Base-by-base conservation (phyloP, 345 rosid species). In the Heritiera littoralis region DNA sequence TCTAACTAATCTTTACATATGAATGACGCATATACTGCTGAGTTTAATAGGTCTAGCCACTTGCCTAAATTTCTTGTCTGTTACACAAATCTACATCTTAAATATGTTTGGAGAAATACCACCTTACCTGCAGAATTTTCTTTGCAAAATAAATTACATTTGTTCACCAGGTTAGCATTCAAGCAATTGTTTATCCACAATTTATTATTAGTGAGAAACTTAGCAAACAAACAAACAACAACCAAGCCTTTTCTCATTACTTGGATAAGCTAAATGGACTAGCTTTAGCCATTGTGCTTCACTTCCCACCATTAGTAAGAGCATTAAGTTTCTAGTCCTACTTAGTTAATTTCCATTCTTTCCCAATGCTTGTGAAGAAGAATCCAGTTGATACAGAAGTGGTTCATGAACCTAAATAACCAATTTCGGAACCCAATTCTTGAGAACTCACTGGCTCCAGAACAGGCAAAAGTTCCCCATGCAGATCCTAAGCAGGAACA, bases 231-330 rank as follows among this genome's bases (percentile, higher is more conserved):
- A 67, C 32, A 66, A 67, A 20, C 35, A 10, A 68, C n/a, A 23
- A 46, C 73, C 52, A 10, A 10, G 73, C 55, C 35, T 12, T 54
- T 23, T 68, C 55, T 20, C 38, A 20, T 32, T 68, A 35, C 54
- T 68, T 68, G 52, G 54, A 68, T 68, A 68, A 68, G 54, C 72
- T 45, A 20, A 68, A 68, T 68, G 54, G 72, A 68, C 73, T 45
- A 68, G 55, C 30, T 68, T 45, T 46, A 10, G 35, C 54, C 28
- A 2, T 45, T 45, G 14, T 68, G 12, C 55, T 68, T 10, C 11
- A 68, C 20, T 46, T 68, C 20, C 38, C 12, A 20, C 55, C 38
- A 20, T 46, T 45, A 40, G 70, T 43, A 43, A 45, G 18, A 20
- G 10, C 55, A 10, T 67, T 45, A 10, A 20, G 38, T 20, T 68